Conservation (phyloP, 345 rosid species). For the Eucalyptus cloeziana region DNA sequence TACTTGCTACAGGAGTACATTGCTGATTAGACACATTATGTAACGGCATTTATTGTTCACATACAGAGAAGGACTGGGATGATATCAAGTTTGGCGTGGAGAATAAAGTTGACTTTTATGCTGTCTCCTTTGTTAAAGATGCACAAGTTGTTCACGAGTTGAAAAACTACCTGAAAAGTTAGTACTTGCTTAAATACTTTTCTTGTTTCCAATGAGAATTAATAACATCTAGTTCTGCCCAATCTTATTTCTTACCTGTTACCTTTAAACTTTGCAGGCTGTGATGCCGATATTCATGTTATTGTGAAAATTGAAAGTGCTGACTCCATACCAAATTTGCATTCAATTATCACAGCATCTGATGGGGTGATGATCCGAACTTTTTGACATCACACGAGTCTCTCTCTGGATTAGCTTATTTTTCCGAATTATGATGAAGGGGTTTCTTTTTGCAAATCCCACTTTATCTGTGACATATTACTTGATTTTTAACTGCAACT, state of each 20-base stretch:
- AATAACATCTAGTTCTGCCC: not conserved
- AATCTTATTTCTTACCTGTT: not conserved
- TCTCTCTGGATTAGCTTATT: not conserved
- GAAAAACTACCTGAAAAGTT: conserved; percentile 83
- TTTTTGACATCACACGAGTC: not conserved
- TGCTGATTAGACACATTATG: not conserved
- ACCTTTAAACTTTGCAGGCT: conserved; percentile 26
- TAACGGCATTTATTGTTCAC: not conserved
- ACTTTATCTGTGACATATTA: not conserved
- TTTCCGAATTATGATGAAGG: not conserved
- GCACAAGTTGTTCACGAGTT: conserved; percentile 97
- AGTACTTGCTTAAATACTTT: not conserved
- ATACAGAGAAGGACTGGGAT: conserved; percentile 98
- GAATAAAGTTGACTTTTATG: conserved; percentile 91
- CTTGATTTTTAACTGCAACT: not conserved
- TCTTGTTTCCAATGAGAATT: not conserved
- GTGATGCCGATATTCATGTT: conserved; percentile 83
- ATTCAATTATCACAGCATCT: conserved; percentile 94
- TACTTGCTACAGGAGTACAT: not conserved
- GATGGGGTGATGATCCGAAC: conserved; percentile 66
- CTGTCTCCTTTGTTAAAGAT: conserved; percentile 97
- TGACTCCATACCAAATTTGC: conserved; percentile 90
- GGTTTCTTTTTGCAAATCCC: not conserved
- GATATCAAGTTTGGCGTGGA: conserved; percentile 98
- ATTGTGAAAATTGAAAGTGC: conserved; percentile 94